These are phyloP conservation scores for Kwoniella botswanensis DNA, from an alignment of 768 basidiomycete species.

Conservation along the genomic window DNA sequence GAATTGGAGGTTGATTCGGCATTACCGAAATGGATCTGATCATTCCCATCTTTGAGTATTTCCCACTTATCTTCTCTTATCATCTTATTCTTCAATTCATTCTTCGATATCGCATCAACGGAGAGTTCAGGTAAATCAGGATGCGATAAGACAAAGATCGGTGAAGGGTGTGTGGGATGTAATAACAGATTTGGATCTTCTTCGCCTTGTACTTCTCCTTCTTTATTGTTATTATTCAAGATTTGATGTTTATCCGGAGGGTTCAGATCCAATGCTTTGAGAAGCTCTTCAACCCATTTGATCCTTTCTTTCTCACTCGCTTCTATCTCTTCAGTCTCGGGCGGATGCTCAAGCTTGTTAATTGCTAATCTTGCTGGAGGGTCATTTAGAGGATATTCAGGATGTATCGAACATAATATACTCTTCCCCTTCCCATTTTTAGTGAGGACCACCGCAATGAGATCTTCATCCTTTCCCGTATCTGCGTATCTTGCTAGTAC, in stretches of 20 bases:
- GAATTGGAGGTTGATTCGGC: not conserved
- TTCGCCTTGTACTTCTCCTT: slow-evolving; percentile 24
- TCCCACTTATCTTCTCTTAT: slow-evolving; percentile 17
- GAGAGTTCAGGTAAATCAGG: slow-evolving; percentile 59
- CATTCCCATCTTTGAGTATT: slow-evolving; percentile 69
- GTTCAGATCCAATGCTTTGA: slow-evolving; percentile 60
- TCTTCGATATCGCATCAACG: slow-evolving; percentile 56
- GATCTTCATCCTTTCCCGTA: slow-evolving; percentile 25
- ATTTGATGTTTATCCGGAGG: slow-evolving; percentile 60
- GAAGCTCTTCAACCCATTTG: slow-evolving; percentile 58
- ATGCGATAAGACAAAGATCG: slow-evolving; percentile 67
- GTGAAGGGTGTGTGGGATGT: slow-evolving; percentile 63
- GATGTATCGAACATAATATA: slow-evolving; percentile 66
- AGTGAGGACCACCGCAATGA: slow-evolving; percentile 60
- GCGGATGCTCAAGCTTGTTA: slow-evolving; percentile 31
- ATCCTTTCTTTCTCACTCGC: slow-evolving; percentile 53
- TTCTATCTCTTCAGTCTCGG: slow-evolving; percentile 31
- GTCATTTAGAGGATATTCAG: slow-evolving; percentile 64
- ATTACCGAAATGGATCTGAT: slow-evolving; percentile 60
- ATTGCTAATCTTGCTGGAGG: slow-evolving; percentile 49
- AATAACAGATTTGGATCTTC: slow-evolving; percentile 45
- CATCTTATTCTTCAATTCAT: slow-evolving; percentile 47
- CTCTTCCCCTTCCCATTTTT: slow-evolving; percentile 63
- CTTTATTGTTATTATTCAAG: not conserved
- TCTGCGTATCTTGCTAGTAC: slow-evolving; percentile 59